Conservation (phyloP, 2,329 filamentous ascomycete genomes). For the Cladosporium sp. region DNA sequence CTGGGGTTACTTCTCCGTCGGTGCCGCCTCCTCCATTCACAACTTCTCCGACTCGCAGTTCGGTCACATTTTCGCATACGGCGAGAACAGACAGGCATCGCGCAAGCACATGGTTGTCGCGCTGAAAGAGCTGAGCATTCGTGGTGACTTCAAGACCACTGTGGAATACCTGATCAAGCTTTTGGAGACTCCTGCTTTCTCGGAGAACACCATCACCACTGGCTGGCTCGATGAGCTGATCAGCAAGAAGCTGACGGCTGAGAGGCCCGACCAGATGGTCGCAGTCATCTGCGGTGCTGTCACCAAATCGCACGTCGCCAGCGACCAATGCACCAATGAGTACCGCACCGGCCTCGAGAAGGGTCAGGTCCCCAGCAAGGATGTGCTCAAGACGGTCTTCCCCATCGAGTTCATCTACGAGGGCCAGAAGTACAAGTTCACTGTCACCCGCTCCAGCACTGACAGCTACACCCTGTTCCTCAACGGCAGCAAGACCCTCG, state of each 20-base stretch:
- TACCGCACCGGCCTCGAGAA: constrained; percentile 89
- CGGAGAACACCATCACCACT: constrained; percentile 98
- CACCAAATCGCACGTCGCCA: constrained; percentile 92
- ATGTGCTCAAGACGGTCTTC: constrained; percentile 96
- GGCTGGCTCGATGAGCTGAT: constrained; percentile 99
- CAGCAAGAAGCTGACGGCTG: constrained; percentile 93
- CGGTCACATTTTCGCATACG: constrained; percentile 98
- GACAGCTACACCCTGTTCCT: constrained; percentile 99
- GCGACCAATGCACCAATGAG: constrained; percentile 80
- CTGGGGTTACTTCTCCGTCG: constrained; percentile 99
- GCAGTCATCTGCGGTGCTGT: constrained; percentile 95
- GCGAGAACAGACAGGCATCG: constrained; percentile 93
- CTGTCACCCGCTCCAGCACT: constrained; percentile 82
- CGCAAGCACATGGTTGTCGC: constrained; percentile 99
- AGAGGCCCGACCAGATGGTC: constrained; percentile 87
- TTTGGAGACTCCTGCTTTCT: constrained; percentile 94
- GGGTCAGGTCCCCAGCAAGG: constrained; percentile 94
- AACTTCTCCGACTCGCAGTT: constrained; percentile 99
- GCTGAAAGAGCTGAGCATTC: constrained; percentile 97
- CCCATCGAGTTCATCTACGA: constrained; percentile 99
- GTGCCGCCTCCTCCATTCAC: constrained; percentile 94
- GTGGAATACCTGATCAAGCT: constrained; percentile 99
- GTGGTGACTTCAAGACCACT: constrained; percentile 97
- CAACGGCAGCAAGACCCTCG: constrained; percentile 94
- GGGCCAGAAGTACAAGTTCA: constrained; percentile 95